Evolutionary conservation across 108 stramenopile genomes (phyloP).

Genomic region (Skeletonema costatum): DNA sequence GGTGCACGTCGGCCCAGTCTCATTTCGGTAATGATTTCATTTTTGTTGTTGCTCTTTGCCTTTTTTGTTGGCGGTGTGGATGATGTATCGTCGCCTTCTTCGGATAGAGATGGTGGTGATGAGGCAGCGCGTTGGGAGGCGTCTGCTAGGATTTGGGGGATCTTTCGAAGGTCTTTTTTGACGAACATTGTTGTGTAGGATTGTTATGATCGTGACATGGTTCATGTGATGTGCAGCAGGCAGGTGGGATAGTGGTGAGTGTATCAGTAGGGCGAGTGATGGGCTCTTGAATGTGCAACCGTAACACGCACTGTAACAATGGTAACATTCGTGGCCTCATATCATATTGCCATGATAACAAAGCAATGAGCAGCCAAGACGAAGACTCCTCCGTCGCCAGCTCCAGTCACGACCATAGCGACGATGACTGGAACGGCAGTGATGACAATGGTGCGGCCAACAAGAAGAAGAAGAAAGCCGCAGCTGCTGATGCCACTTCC

Average conservation of each 20-base stretch:
- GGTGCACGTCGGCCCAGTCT: conserved; percentile 24
- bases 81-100: not conserved
- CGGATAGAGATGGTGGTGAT: not conserved
- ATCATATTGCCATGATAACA: too few relatives aligned
- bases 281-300: too few relatives aligned
- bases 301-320: too few relatives aligned
- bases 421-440: not conserved
- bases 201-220: not conserved
- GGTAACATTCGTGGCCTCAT: too few relatives aligned
- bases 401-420: not conserved
- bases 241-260: too few relatives aligned
- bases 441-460: not conserved
- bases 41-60: not conserved
- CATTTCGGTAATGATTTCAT: conserved; percentile 13
- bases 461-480: not conserved
- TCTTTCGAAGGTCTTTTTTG: conserved; percentile 75
- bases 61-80: conserved; percentile 32
- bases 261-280: too few relatives aligned
- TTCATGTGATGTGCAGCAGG: not conserved
- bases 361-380: not conserved
- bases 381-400: not conserved
- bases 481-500: not conserved
- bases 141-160: conserved; percentile 63
- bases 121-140: conserved; percentile 26
- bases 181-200: conserved; percentile 54